Conservation (phyloP, 768 basidiomycete genomes). For the Lentinula edodes region DNA sequence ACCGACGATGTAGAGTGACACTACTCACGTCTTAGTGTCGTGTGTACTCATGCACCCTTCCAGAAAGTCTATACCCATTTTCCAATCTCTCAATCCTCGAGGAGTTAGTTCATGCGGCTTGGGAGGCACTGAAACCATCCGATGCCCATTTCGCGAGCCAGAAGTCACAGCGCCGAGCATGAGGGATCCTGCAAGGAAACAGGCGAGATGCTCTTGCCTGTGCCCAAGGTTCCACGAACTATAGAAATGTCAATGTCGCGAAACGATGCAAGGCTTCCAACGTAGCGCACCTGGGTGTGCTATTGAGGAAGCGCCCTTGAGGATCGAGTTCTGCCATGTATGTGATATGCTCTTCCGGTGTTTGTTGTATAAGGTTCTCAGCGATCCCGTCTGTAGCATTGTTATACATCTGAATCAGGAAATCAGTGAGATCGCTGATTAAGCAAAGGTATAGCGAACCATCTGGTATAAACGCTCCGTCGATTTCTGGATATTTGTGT, state of each 20-base stretch:
- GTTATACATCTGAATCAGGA: constrained; percentile 56
- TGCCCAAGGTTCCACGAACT: constrained; percentile 34
- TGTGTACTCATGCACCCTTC: constrained; percentile 63
- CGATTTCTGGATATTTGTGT: neutral
- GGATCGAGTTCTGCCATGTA: constrained; percentile 60
- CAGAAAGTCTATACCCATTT: constrained; percentile 55
- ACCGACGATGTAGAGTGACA: constrained; percentile 19
- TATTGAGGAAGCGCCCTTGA: neutral
- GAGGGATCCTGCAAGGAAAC: constrained; percentile 75
- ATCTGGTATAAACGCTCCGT: constrained; percentile 1
- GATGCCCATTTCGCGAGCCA: constrained; percentile 27
- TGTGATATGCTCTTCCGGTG: constrained; percentile 38
- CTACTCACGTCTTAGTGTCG: constrained; percentile 43
- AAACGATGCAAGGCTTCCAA: constrained; percentile 27
- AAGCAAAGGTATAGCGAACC: neutral
- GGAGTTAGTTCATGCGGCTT: constrained; percentile 35
- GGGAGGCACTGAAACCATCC: constrained; percentile 42
- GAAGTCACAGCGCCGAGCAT: constrained; percentile 65
- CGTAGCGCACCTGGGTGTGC: neutral
- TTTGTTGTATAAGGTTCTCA: constrained; percentile 49
- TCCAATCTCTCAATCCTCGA: constrained; percentile 52
- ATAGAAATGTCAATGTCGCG: constrained; percentile 24
- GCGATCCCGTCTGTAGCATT: constrained; percentile 66
- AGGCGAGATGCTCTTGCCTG: constrained; percentile 80
- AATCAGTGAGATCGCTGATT: neutral